Percentiles rank a stretch among this genome's conserved stretches.
phyloP scores from a whole-genome alignment of 1,284 basidiomycete genomes.

The Phylloboletellus chloephorus region DNA sequence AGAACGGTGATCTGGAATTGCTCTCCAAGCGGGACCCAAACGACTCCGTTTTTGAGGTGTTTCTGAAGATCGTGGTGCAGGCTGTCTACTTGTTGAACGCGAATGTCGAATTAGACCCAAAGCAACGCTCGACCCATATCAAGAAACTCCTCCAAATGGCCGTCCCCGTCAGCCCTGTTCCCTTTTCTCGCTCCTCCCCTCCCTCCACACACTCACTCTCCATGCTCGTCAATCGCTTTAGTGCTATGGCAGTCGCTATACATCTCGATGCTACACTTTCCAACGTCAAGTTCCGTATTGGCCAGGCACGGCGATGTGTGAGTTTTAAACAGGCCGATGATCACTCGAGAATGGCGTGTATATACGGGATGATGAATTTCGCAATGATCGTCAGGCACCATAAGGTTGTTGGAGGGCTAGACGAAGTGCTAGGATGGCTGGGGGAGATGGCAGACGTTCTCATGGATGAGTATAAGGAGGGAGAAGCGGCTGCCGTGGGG shows the following conservation, averaged over 20 bases:
- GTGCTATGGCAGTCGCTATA: constrained; percentile 71
- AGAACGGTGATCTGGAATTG: constrained; percentile 51
- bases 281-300: constrained; percentile 50
- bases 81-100: constrained; percentile 39
- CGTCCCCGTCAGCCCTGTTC: constrained; percentile 68
- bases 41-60: constrained; percentile 77
- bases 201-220: constrained; percentile 62
- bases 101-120: constrained; percentile 28
- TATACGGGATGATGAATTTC: constrained; percentile 78
- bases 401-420: constrained; percentile 41
- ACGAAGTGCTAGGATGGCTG: constrained; percentile 63
- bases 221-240: constrained; percentile 84
- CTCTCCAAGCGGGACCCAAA: constrained; percentile 47
- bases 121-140: constrained; percentile 42
- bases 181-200: constrained; percentile 53
- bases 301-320: constrained; percentile 62
- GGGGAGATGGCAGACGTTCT: constrained; percentile 57
- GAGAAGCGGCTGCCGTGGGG: constrained; percentile 13
- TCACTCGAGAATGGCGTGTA: constrained; percentile 65
- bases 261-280: constrained; percentile 59
- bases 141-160: constrained; percentile 77
- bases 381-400: constrained; percentile 64
- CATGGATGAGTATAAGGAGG: constrained; percentile 49
- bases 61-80: constrained; percentile 72
- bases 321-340: constrained; percentile 65